Conservation (phyloP, 2,329 filamentous ascomycete species). For the Chrysoporthe cubensis region DNA sequence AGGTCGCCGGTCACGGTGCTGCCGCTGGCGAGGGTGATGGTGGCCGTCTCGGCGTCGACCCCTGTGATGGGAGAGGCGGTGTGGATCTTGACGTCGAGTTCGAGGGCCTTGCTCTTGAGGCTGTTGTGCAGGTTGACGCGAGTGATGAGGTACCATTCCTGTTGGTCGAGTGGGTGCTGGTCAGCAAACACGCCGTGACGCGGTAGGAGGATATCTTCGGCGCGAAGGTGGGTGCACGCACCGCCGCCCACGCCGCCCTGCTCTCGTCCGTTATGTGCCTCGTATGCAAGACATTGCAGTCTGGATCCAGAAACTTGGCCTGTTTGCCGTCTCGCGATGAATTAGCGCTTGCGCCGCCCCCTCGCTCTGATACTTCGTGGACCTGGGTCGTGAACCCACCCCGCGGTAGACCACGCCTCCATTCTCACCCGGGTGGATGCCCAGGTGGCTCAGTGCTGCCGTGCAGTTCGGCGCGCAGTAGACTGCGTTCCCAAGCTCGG, state of each 20-base stretch:
- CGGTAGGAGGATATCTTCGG: too few relatives aligned
- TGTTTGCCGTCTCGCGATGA: not conserved
- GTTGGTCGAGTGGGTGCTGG: not conserved
- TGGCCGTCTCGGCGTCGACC: slow-evolving; percentile 22
- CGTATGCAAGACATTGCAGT: slow-evolving; percentile 7
- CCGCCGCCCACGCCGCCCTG: slow-evolving; percentile 17
- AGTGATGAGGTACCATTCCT: slow-evolving; percentile 25
- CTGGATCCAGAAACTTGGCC: slow-evolving; percentile 20
- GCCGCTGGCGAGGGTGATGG: slow-evolving; percentile 19
- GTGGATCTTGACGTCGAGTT: slow-evolving; percentile 21
- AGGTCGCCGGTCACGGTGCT: slow-evolving; percentile 21
- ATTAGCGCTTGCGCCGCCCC: not conserved
- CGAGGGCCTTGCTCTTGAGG: slow-evolving; percentile 20
- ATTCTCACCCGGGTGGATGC: slow-evolving; percentile 11
- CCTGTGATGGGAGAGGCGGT: slow-evolving; percentile 2
- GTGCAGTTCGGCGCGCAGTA: slow-evolving; percentile 28
- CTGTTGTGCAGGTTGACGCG: slow-evolving; percentile 24
- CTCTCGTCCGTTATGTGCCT: slow-evolving; percentile 6
- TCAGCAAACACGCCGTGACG: not conserved
- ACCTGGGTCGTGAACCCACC: not conserved
- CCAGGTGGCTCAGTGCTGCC: slow-evolving; percentile 19
- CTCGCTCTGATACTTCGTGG: not conserved
- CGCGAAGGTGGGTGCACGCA: slow-evolving; percentile 12
- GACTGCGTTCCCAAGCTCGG: slow-evolving; percentile 22
- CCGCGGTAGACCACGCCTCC: slow-evolving; percentile 17